Evolutionary conservation across 805 yeast species (phyloP).

Genomic region (Ogataea sp.): DNA sequence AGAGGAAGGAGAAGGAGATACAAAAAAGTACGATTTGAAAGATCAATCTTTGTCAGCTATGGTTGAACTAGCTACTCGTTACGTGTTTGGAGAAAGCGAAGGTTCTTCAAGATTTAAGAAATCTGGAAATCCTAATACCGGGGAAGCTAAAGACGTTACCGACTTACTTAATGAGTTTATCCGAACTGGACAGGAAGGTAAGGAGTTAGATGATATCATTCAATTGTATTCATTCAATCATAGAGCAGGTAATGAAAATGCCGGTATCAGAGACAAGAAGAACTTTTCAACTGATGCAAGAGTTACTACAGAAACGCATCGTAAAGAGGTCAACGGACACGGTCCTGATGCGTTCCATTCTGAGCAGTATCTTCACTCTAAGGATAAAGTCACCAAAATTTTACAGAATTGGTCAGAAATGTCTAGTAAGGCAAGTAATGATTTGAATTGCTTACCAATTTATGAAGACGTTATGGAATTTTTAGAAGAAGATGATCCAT

Average conservation of each 20-base stretch:
- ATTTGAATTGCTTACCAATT: constrained; percentile 46
- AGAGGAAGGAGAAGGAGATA: no score
- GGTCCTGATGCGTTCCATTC: constrained; percentile 62
- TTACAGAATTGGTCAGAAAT: constrained; percentile 48
- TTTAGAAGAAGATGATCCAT: constrained; percentile 33
- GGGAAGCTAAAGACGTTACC: constrained; percentile 12
- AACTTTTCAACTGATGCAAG: constrained; percentile 76
- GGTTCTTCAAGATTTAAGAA: constrained; percentile 9
- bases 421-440: constrained; percentile 25
- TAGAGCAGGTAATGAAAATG: constrained; percentile 81
- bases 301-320: constrained; percentile 58
- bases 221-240: constrained; percentile 61
- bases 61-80: constrained; percentile 70
- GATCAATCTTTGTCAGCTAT: constrained; percentile 47
- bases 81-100: constrained; percentile 39
- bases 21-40: constrained; percentile 3
- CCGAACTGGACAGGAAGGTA: constrained; percentile 11
- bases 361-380: constrained; percentile 36
- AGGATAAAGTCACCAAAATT: constrained; percentile 46
- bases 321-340: constrained; percentile 65
- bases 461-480: constrained; percentile 49
- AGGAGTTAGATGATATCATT: constrained; percentile 17
- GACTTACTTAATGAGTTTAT: constrained; percentile 13
- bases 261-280: constrained; percentile 79
- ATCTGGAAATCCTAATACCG: constrained; percentile 3